phyloP scores from a whole-genome alignment of 1,139 yeast species.

The Lodderomyces theae region DNA sequence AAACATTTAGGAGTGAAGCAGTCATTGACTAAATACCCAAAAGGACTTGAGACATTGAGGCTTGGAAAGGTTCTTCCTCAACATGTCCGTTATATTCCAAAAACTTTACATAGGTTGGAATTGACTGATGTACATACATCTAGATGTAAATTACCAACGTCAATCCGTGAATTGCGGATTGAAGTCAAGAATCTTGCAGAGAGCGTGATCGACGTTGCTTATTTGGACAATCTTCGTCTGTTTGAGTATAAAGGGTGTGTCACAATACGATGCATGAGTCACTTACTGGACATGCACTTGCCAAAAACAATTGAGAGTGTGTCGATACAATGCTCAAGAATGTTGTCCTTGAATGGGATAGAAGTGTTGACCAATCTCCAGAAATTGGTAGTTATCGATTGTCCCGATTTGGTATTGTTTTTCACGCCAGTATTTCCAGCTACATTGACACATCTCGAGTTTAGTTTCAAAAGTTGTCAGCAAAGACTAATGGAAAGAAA shows the following conservation, averaged over 20 bases:
- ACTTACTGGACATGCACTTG: constrained; percentile 6
- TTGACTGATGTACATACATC: not conserved
- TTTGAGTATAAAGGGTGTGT: constrained; percentile 11
- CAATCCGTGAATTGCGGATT: constrained; percentile 3
- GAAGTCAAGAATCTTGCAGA: too few species aligned
- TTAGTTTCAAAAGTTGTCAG: not conserved
- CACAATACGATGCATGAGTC: constrained; percentile 1
- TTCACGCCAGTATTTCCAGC: constrained; percentile 10
- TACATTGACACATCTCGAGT: constrained; percentile 5
- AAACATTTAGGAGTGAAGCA: not conserved
- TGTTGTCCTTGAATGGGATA: constrained; percentile 9
- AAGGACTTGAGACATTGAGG: not conserved
- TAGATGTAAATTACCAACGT: not conserved
- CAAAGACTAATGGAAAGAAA: not conserved
- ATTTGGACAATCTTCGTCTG: not conserved
- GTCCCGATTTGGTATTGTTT: constrained; percentile 11
- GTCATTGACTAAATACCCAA: not conserved
- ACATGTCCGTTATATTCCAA: not conserved
- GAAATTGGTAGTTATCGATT: constrained; percentile 10
- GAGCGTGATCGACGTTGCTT: not conserved
- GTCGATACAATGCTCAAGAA: constrained; percentile 7
- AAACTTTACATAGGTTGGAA: not conserved
- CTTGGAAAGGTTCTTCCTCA: not conserved
- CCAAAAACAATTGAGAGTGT: constrained; percentile 6
- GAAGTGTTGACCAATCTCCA: constrained; percentile 3